phyloP scores from a whole-genome alignment of 768 basidiomycete genomes.

The Boletus reticulatus region DNA sequence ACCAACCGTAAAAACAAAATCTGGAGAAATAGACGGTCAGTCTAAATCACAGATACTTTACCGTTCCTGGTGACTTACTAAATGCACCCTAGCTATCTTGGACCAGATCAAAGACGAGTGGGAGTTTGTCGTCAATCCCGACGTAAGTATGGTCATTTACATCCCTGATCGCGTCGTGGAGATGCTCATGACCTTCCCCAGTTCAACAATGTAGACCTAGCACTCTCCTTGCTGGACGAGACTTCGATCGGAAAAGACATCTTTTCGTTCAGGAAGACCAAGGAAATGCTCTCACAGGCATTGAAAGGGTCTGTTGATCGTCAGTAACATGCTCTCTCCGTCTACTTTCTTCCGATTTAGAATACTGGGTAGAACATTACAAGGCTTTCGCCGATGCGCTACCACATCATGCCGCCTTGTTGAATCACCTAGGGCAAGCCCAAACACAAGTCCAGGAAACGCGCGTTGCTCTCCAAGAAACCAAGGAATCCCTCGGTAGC shows the following conservation, averaged over 20 bases:
- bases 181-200: conserved; percentile 29
- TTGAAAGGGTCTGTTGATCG: conserved; percentile 88
- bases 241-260: conserved; percentile 72
- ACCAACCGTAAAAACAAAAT: conserved; percentile 51
- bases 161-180: neutral
- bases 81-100: conserved; percentile 57
- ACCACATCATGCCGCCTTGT: conserved; percentile 81
- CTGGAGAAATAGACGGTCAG: conserved; percentile 86
- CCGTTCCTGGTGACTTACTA: neutral
- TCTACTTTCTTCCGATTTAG: conserved; percentile 1
- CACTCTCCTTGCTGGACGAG: conserved; percentile 83
- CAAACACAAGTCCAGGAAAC: conserved; percentile 75
- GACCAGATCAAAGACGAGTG: conserved; percentile 87
- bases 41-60: conserved; percentile 6
- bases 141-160: conserved; percentile 46
- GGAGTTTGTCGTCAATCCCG: conserved; percentile 82
- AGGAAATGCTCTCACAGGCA: conserved; percentile 72
- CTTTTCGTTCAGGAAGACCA: conserved; percentile 73
- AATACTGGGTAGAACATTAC: conserved; percentile 67
- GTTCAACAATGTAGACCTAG: conserved; percentile 95
- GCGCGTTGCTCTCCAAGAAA: conserved; percentile 68
- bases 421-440: conserved; percentile 67
- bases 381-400: conserved; percentile 93
- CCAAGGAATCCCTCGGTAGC: conserved; percentile 74
- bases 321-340: conserved; percentile 37